Base-by-base conservation (phyloP, 192 early-diverging fungal species). In the Coemansia pectinata region DNA sequence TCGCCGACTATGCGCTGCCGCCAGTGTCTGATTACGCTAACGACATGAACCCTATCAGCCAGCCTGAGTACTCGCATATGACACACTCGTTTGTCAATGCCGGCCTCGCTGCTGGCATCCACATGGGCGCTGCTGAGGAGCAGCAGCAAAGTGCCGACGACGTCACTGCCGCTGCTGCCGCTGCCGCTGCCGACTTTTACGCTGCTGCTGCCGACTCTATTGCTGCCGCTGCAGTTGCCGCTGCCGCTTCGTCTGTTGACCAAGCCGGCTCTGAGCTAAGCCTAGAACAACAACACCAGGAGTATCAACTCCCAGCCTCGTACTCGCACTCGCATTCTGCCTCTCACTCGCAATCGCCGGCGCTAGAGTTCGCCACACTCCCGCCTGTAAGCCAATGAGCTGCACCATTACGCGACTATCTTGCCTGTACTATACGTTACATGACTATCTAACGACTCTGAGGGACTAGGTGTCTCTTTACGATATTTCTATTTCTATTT, bases 71-170 rank as follows among this genome's bases (percentile, higher is more conserved):
- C 53, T 53, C 63, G 59, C 17, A 74, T 29, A 41, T 74, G 61
- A 25, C 72, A n/a, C 58, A 57, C 59, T 76, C 74, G 47, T 50
- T 76, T 15, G 69, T 67, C 31, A 61, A 70, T 9, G 77, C 77
- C 23, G 67, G 64, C 2, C 59, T 61, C 17, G 45, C 21, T 6
- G 55, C 14, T 7, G 41, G 41, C 41, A 68, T 68, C 1, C 41
- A 39, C 11, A 62, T 62, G 68, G 47, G 60, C 45, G 42, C 38
- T 27, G 55, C 4, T 14, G 55, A 29, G 4, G 53, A 57, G 14
- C 25, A 57, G 53, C 50, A 52, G 21, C 52, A 55, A 10, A 11
- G 4, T 27, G 25, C 52, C 12, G 55, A 48, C 29, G 59, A 70
- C 58, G 19, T 67, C 33, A 55, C 66, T 19, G 66, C 66, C 1